Percentiles rank a stretch among this genome's conserved stretches.
phyloP scores from a whole-genome alignment of 2,329 filamentous ascomycete genomes.

The Sarocladium strictum region DNA sequence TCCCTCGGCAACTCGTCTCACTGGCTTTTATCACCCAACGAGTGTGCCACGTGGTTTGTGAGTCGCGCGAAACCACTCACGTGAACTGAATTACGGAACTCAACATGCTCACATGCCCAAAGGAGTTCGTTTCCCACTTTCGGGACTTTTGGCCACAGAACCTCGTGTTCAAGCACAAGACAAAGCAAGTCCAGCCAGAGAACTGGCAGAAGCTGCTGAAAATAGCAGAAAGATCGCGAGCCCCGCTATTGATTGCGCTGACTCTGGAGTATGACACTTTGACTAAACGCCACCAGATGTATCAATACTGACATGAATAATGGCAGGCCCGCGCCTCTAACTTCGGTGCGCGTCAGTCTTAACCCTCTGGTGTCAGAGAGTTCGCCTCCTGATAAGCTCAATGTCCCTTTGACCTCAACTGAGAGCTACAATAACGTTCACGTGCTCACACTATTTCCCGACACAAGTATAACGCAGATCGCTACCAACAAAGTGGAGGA shows the following conservation, averaged over 20 bases:
- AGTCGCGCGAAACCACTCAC: constrained; percentile 13
- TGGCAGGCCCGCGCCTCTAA: no score
- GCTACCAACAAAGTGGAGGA: constrained; percentile 18
- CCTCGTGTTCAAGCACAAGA: constrained; percentile 30
- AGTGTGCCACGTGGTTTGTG: constrained; percentile 41
- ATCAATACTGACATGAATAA: no score
- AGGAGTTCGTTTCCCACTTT: constrained; percentile 34
- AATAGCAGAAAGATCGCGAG: constrained; percentile 17
- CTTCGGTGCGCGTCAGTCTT: no score
- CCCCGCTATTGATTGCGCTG: neutral
- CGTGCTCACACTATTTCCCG: no score
- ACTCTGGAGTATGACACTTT: constrained; percentile 1
- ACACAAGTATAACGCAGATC: constrained; percentile 13
- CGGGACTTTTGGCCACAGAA: constrained; percentile 34
- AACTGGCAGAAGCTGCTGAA: constrained; percentile 25
- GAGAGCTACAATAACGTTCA: no score
- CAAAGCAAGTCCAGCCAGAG: constrained; percentile 19
- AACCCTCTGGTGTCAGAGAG: no score
- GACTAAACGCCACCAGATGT: no score
- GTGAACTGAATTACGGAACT: no score
- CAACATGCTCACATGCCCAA: constrained; percentile 9
- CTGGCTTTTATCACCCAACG: constrained; percentile 31
- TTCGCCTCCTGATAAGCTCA: no score
- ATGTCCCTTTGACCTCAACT: no score
- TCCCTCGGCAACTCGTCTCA: constrained; percentile 26